Evolutionary conservation across 768 basidiomycete genomes (phyloP), one percentile per base, ranked within the genome.

Genomic region (Leccinum longicurvipes): DNA sequence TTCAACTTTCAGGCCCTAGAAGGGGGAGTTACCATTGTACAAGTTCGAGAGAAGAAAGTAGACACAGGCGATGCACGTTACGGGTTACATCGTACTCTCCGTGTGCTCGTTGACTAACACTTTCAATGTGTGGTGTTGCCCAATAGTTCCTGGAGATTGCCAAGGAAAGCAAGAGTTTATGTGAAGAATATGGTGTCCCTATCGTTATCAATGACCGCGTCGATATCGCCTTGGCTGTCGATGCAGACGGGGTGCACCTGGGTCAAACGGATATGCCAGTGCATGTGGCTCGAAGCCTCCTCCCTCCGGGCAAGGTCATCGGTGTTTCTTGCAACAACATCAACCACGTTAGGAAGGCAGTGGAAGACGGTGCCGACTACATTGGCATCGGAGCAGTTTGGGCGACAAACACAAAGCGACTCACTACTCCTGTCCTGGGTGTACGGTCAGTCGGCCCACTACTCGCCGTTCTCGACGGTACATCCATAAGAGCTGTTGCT

Each of bases 21-120:
- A 66, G 94, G 94, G 10, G 94, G 93, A 3, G 93, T 96, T 1
- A 93, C 92, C 1, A 66, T 95, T 47, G 91, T 97, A 5, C 95
- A 97, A 71, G 77, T 96, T 17, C 80, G 93, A 34, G 95, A 98
- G 72, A 98, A 98, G 71, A 71, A 82, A 11, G 72, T 80, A 0
- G 92, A 94, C 58, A 95, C 93, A 0, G 79, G 80, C 23, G 89
- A 93, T 72, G 92, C 89, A 47, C 63, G 82, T 70, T 7, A 14
- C 9, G 34, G 24, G n/a, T 9, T 36, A 36, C 34, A 34, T 34
- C 34, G 15, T 8, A n/a, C 49, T 53, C 29, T 51, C 29, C 34
- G 1, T 2, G 49, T 56, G 39, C 11, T 36, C 10, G 11, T n/a
- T 39, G 14, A 12, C 31, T 27, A 17, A 49, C 28, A 24, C 12